Conservation (phyloP, 208 protist species). For the Trypanosoma conorhini region DNA sequence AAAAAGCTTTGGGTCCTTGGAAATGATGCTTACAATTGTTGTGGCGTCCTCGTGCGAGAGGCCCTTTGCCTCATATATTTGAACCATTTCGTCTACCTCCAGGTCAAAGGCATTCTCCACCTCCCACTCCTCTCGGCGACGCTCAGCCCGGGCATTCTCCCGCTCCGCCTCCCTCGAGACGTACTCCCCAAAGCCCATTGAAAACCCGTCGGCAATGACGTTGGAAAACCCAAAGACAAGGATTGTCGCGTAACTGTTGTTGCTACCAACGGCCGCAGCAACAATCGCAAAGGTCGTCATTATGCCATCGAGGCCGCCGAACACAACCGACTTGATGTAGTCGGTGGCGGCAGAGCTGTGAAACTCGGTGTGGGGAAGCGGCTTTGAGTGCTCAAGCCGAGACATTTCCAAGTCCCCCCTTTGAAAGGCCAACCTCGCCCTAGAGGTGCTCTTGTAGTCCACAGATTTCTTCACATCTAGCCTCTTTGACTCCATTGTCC, state of each 20-base stretch:
- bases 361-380: slow-evolving; percentile 57
- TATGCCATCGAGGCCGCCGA: slow-evolving; percentile 95
- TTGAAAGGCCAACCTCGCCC: slow-evolving; percentile 57
- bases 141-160: slow-evolving; percentile 86
- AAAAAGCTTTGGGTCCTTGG: slow-evolving; percentile 93
- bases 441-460: slow-evolving; percentile 78
- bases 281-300: slow-evolving; percentile 97
- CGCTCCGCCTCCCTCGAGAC: slow-evolving; percentile 90
- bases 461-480: slow-evolving; percentile 17
- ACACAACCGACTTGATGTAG: slow-evolving; percentile 95
- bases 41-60: slow-evolving; percentile 87
- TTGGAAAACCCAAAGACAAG: slow-evolving; percentile 95
- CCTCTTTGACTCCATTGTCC: slow-evolving; percentile 27
- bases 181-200: slow-evolving; percentile 97
- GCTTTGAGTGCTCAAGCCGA: slow-evolving; percentile 78
- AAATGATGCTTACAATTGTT: slow-evolving; percentile 93
- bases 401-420: slow-evolving; percentile 76
- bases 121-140: slow-evolving; percentile 93
- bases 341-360: slow-evolving; percentile 88
- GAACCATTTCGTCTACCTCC: slow-evolving; percentile 94
- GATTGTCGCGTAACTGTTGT: slow-evolving; percentile 76
- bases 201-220: slow-evolving; percentile 93
- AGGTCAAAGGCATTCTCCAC: slow-evolving; percentile 93
- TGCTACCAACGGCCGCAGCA: slow-evolving; percentile 86
- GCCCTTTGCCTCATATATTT: slow-evolving; percentile 94